Evolutionary conservation across 306 rosid genomes (phyloP), one percentile per base, ranked within the genome.

Genomic region (Benincasa hispida): DNA sequence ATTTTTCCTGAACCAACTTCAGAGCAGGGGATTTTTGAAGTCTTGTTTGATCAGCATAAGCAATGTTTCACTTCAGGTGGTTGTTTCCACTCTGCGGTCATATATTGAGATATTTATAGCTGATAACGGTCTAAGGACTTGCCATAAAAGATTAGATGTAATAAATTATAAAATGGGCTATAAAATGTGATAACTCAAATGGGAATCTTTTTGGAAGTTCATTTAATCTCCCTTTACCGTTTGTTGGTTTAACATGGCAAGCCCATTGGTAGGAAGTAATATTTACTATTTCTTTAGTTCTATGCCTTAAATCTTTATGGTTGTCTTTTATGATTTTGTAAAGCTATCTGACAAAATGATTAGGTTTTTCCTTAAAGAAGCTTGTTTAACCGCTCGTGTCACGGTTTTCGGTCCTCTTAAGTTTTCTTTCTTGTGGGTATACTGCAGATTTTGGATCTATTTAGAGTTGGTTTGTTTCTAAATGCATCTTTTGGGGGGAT

Each of bases 1-100:
- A 82, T 91, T 83, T 87, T 94, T 94, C 89, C 81, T 94, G 78
- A 79, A 83, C 83, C 97, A 90, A 79, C 97, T 91, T 62, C 98
- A 94, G 77, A 91, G 96, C 88, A 90, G 97, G 86, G 96, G 95
- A 24, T 91, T 94, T 82, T 79, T 91, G 72, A 87, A 97, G 75
- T 89, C 97, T 66, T 94, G 97, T 90, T 80, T 91, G 78, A 76
- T 79, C 37, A 87, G 85, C 90, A 90, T 91, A 75, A 85, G 91
- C 90, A 91, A 85, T 88, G 81, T 87, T 83, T 90, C 91, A 42
- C 81, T 73, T 82, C 95, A 94, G 97, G 99, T 94, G 83, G 24
- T 75, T 83, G 21, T 79, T 77, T 82, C 68, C 62, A 76, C 75
- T 61, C 57, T 67, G 15, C 5, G 5, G 54, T 67, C 30, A 66